These are phyloP conservation scores for Pleurostoma richardsiae DNA, from an alignment of 2,329 filamentous ascomycete species.

Conservation along the genomic window DNA sequence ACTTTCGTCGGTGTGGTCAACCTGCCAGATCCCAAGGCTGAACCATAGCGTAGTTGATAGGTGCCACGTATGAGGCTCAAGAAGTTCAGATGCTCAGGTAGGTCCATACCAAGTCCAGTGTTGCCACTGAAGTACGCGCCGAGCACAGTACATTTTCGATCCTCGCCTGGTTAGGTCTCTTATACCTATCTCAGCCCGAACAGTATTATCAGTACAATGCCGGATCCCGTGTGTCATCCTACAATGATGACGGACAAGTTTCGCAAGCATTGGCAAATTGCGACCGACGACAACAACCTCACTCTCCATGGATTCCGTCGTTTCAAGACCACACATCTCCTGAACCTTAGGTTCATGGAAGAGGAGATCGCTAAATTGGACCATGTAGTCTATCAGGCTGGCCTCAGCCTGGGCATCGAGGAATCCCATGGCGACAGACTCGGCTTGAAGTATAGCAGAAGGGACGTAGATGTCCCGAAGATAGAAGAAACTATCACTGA, in stretches of 20 bases:
- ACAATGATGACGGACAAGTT: constrained; percentile 16
- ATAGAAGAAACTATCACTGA: constrained; percentile 1
- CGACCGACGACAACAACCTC: constrained; percentile 17
- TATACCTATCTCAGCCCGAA: no score
- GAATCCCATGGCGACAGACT: constrained; percentile 15
- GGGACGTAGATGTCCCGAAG: constrained; percentile 9
- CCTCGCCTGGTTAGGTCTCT: no score
- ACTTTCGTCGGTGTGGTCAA: no score
- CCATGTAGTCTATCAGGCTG: constrained; percentile 24
- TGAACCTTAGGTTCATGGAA: constrained; percentile 26
- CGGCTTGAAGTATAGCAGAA: constrained; percentile 17
- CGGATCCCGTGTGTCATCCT: no score
- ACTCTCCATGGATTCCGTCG: constrained; percentile 19
- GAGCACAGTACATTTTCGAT: no score
- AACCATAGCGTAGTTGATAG: no score
- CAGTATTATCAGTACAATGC: no score
- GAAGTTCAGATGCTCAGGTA: no score
- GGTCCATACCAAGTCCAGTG: no score
- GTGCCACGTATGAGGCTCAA: no score
- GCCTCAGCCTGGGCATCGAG: constrained; percentile 16
- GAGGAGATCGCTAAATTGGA: constrained; percentile 23
- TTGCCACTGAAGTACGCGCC: no score
- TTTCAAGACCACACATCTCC: constrained; percentile 22
- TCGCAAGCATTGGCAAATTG: constrained; percentile 11
- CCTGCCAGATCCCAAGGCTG: no score